Conservation (phyloP, 345 rosid genomes). For the Citrus maxima region DNA sequence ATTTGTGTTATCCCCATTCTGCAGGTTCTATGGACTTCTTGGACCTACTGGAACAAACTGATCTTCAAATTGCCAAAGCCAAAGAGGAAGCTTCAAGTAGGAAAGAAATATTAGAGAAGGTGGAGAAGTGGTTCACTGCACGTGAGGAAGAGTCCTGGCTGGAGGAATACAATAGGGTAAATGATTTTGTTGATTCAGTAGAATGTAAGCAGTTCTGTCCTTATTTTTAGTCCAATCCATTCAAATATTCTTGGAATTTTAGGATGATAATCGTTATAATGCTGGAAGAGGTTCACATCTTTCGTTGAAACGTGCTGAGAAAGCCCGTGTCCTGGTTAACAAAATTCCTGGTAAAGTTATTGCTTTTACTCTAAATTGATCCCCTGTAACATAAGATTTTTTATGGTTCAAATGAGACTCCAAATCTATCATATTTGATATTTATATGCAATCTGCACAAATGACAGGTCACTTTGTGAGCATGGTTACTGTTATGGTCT, state of each 20-base stretch:
- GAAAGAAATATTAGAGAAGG: conserved; percentile 68
- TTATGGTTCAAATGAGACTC: not conserved
- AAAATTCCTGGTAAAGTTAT: conserved; percentile 64
- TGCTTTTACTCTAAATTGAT: not conserved
- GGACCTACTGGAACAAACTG: conserved; percentile 48
- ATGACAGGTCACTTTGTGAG: not conserved
- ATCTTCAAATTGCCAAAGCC: conserved; percentile 57
- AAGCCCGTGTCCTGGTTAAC: conserved; percentile 54
- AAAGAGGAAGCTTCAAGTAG: conserved; percentile 64
- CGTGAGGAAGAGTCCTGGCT: conserved; percentile 82
- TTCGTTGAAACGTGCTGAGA: conserved; percentile 70
- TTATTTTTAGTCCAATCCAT: conserved; percentile 7
- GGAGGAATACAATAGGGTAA: conserved; percentile 70
- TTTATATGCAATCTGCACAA: not conserved
- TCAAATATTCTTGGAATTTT: conserved; percentile 14
- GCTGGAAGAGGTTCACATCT: conserved; percentile 83
- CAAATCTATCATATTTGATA: not conserved
- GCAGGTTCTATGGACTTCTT: conserved; percentile 52
- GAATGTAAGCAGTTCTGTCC: not conserved
- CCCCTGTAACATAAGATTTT: not conserved
- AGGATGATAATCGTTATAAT: conserved; percentile 75
- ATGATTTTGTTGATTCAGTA: not conserved
- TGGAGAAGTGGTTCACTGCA: conserved; percentile 71
- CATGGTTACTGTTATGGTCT: not conserved
- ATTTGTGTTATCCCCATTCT: conserved; percentile 4